Percentiles rank a stretch among this genome's conserved stretches.
phyloP scores from a whole-genome alignment of 1,284 basidiomycete species.

The Cystobasidium sp. region DNA sequence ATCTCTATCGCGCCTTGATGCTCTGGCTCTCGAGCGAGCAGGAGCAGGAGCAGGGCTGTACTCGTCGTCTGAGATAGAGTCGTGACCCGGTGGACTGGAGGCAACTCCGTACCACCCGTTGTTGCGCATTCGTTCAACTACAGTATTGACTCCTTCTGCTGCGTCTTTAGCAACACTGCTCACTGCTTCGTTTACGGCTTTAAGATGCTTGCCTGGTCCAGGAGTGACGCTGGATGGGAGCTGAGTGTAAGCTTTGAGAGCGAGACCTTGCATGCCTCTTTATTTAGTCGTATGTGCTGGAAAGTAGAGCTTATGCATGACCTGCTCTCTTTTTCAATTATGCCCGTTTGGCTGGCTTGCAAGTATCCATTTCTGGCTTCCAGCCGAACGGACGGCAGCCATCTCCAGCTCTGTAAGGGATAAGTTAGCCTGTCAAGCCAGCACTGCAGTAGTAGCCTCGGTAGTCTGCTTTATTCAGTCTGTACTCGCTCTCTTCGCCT shows the following conservation, averaged over 20 bases:
- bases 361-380: not conserved
- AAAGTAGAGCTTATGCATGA: too few relatives aligned
- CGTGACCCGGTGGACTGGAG: constrained; percentile 13
- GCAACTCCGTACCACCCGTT: constrained; percentile 31
- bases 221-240: not conserved
- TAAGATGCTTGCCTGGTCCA: not conserved
- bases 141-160: constrained; percentile 12
- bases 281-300: too few relatives aligned
- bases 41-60: not conserved
- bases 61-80: constrained; percentile 2
- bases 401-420: not conserved
- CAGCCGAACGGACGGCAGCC: not conserved
- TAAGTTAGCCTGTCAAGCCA: not conserved
- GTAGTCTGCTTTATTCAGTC: too few relatives aligned
- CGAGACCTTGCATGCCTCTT: not conserved
- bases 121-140: constrained; percentile 32
- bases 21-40: not conserved
- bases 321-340: too few relatives aligned
- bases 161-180: not conserved
- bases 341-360: not conserved
- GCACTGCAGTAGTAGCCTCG: too few relatives aligned
- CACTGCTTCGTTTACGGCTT: not conserved
- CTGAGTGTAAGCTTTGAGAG: constrained; percentile 8
- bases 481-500: too few relatives aligned
- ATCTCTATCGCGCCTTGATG: too few relatives aligned